Percentiles rank a stretch among this genome's conserved stretches.
phyloP scores from a whole-genome alignment of 352 stramenopile species.

The Globisporangium megalacanthum region DNA sequence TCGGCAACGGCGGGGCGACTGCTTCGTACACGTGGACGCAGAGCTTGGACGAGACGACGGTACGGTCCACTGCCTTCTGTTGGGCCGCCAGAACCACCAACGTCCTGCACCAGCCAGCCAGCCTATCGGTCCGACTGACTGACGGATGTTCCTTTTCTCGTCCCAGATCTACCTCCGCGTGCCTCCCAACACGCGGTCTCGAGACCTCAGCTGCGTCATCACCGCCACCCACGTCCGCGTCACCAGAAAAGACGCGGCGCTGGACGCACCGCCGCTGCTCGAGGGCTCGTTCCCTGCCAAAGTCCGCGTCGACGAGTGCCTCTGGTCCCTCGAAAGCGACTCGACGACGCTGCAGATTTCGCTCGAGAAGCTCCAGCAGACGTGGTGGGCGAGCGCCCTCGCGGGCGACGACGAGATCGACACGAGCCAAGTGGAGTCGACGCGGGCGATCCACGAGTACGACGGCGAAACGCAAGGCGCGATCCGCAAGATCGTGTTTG shows the following conservation, averaged over 20 bases:
- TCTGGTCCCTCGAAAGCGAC: conserved; percentile 93
- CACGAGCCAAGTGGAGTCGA: conserved; percentile 95
- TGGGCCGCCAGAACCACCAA: neutral
- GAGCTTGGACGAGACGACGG: conserved; percentile 92
- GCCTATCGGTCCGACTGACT: neutral
- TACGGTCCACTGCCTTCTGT: conserved; percentile 27
- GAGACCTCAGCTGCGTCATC: conserved; percentile 91
- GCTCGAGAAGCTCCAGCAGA: conserved; percentile 96
- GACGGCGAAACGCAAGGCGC: conserved; percentile 96
- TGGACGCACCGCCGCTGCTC: conserved; percentile 22
- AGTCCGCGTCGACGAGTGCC: conserved; percentile 95
- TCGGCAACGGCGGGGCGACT: conserved; percentile 86
- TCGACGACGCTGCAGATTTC: conserved; percentile 70
- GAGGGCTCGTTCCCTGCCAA: conserved; percentile 89
- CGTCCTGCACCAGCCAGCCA: no score
- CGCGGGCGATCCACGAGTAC: conserved; percentile 95
- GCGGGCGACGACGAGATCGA: conserved; percentile 94
- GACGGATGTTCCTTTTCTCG: neutral
- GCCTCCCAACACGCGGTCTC: conserved; percentile 81
- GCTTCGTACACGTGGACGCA: conserved; percentile 97
- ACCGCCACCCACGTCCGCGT: conserved; percentile 82
- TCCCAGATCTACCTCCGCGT: conserved; percentile 82
- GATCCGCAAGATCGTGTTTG: conserved; percentile 98
- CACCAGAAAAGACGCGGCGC: conserved; percentile 37
- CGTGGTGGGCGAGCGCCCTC: conserved; percentile 97